These are phyloP conservation scores for Arthromyces matolae DNA, from an alignment of 768 basidiomycete genomes.

Conservation along the genomic window DNA sequence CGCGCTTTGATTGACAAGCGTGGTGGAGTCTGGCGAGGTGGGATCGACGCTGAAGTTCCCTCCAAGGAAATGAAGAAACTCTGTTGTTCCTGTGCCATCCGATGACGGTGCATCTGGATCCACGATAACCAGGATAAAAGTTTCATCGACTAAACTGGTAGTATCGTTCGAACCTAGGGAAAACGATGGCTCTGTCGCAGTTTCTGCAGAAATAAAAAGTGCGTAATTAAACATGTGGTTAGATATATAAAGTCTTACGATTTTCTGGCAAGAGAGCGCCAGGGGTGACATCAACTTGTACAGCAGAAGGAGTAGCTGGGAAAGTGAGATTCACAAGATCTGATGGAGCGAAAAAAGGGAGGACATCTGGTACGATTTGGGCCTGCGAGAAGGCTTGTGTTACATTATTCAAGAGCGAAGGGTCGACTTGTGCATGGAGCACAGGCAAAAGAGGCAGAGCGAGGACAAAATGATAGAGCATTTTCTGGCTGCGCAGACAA, in stretches of 20 bases:
- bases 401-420: constrained; percentile 16
- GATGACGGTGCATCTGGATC: constrained; percentile 44
- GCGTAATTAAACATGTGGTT: neutral
- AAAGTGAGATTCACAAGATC: constrained; percentile 36
- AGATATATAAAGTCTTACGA: constrained; percentile 24
- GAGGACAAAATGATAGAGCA: constrained; percentile 2
- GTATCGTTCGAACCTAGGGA: constrained; percentile 25
- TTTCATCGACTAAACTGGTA: constrained; percentile 19
- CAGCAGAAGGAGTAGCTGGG: constrained; percentile 27
- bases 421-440: constrained; percentile 13
- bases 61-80: constrained; percentile 40
- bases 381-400: constrained; percentile 32
- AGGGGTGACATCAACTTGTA: constrained; percentile 29
- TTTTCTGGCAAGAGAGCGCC: constrained; percentile 33
- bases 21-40: constrained; percentile 16
- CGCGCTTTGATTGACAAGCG: constrained; percentile 36
- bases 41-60: constrained; percentile 31
- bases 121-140: constrained; percentile 37
- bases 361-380: constrained; percentile 38
- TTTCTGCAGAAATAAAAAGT: too few relatives aligned
- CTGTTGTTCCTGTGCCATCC: constrained; percentile 30
- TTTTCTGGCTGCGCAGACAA: neutral
- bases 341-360: constrained; percentile 36
- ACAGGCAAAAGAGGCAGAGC: constrained; percentile 10
- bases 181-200: constrained; percentile 30